Percentiles rank a stretch among this genome's conserved stretches.
Conservation (phyloP, 106 monocot genomes). For the Platanthera guangdongensis region DNA sequence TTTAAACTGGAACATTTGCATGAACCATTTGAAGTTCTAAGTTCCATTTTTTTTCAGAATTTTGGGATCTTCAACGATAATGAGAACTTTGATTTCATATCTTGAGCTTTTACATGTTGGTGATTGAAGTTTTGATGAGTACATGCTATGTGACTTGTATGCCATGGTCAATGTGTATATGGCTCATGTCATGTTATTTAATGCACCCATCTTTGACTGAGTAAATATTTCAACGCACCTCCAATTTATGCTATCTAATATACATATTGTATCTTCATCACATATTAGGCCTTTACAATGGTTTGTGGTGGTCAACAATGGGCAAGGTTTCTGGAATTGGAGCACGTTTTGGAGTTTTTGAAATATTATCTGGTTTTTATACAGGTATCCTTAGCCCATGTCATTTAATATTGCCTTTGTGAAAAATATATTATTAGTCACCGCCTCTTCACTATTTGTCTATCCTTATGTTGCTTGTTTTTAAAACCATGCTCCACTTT, state of each 20-base stretch:
- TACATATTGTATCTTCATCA: neutral
- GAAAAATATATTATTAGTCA: neutral
- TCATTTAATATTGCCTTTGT: neutral
- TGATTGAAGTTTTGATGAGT: neutral
- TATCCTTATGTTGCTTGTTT: neutral
- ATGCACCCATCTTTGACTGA: neutral
- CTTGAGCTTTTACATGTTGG: neutral
- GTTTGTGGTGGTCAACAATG: slow-evolving; percentile 64
- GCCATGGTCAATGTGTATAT: neutral
- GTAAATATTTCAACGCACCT: neutral
- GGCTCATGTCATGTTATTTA: neutral
- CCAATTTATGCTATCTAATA: neutral
- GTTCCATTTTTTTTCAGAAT: neutral
- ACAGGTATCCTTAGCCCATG: slow-evolving; percentile 39
- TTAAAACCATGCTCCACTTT: neutral
- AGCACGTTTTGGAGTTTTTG: slow-evolving; percentile 80
- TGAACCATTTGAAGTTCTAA: neutral
- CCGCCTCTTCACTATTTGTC: neutral
- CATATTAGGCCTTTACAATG: slow-evolving; percentile 71
- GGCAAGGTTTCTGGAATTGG: slow-evolving; percentile 56
- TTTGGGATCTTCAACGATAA: neutral
- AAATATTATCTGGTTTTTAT: slow-evolving; percentile 78
- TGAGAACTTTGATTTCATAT: neutral
- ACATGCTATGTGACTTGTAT: neutral
- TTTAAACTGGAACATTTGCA: neutral